Base-by-base conservation (phyloP, 345 rosid species). In the Garcia nutans region DNA sequence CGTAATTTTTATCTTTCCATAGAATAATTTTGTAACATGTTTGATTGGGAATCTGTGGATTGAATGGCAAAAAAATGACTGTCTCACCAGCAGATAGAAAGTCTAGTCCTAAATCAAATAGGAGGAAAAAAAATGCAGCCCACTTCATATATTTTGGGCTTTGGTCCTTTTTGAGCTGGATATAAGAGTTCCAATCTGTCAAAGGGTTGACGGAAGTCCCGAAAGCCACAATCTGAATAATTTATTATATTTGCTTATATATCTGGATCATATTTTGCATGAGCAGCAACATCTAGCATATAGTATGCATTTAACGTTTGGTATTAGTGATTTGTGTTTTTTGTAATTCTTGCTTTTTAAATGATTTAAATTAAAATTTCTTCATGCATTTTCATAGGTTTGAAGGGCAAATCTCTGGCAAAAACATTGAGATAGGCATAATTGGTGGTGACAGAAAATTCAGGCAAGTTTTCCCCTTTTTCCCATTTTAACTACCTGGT, bases 391-490 rank as follows among this genome's bases (percentile, higher is more conserved):
- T 87, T 11, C 75, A 82, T 81, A 94, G 98, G 74, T 94, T 94
- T 81, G 98, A 94, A 86, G 98, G 98, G 55, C 95, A 94, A 63
- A 82, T 75, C 20, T 82, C 75, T 6, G 75, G 91, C 71, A 90
- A 93, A 84, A 93, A 93, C 84, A 91, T 93, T 75, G 98, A 93
- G 81, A 93, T 91, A 71, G 98, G 95, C 75, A 86, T 89, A 56
- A 91, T 93, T 78, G 89, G 91, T 64, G 76, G 87, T 23, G 97
- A 93, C 86, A 90, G 84, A 79, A 87, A 89, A 72, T 93, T 91
- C 89, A 89, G 95, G 97, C 85, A 84, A 79, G 80, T 41, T 41
- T 8, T 63, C 6, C 24, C 22, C 52, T 66, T 24, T 74, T 75
- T 22, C 76, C 2, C 6, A 37, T 37, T 22, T 50, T 31, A 26